These are phyloP conservation scores for Spergularia bocconei DNA, from an alignment of 148 eudicot genomes.

Conservation along the genomic window DNA sequence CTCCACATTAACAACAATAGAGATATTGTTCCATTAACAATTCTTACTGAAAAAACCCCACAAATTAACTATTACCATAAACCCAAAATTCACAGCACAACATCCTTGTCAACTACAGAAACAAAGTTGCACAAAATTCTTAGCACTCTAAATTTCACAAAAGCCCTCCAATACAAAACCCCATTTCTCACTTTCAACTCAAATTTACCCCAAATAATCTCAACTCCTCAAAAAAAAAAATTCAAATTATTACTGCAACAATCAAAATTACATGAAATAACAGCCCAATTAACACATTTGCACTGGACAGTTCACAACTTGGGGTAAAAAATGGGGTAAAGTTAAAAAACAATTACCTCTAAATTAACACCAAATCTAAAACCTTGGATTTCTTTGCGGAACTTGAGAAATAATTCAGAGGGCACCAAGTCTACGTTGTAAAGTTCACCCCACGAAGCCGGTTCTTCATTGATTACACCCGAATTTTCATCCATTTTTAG, in stretches of 20 bases:
- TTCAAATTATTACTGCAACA: not conserved
- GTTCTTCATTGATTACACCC: constrained; percentile 43
- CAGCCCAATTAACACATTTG: too few species aligned
- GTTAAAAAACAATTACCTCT: constrained; percentile 44
- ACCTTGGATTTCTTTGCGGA: constrained; percentile 65
- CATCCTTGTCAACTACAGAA: too few species aligned
- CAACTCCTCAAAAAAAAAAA: too few species aligned
- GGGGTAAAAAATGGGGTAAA: not conserved
- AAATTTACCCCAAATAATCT: too few species aligned
- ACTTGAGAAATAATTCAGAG: constrained; percentile 72
- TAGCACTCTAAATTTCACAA: too few species aligned
- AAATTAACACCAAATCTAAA: constrained; percentile 73
- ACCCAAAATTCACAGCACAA: not conserved
- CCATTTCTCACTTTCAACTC: too few species aligned
- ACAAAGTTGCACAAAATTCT: too few species aligned
- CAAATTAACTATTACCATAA: not conserved
- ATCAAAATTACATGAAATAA: not conserved
- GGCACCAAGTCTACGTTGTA: constrained; percentile 71
- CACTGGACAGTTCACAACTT: not conserved
- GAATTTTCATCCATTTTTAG: constrained; percentile 45
- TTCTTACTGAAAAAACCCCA: not conserved
- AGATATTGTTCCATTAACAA: not conserved
- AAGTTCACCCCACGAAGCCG: constrained; percentile 74
- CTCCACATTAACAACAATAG: not conserved
- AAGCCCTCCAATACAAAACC: too few species aligned